A percentile compares a stretch with the other conserved stretches of the same genome.
Evolutionary conservation across 495 filamentous ascomycete genomes (phyloP).

Genomic region (Aspergillus hancockii): DNA sequence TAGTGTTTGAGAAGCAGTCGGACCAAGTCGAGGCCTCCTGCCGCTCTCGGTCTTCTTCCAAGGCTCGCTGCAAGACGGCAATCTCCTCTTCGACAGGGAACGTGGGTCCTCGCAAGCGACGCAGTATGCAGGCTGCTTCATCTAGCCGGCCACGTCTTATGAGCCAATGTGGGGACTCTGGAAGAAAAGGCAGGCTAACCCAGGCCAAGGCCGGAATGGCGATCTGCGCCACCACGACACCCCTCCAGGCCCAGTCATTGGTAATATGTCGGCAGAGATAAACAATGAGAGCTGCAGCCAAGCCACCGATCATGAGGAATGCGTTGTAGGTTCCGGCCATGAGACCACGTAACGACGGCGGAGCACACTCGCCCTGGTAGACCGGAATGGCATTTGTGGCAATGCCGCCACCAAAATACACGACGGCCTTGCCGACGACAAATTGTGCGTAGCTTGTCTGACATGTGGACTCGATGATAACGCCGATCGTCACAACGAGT

Average conservation of each 20-base stretch:
- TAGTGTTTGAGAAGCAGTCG: constrained; percentile 54
- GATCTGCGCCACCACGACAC: constrained; percentile 13
- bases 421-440: constrained; percentile 4
- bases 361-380: constrained; percentile 9
- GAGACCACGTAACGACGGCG: constrained; percentile 8
- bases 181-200: constrained; percentile 55
- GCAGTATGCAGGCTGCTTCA: constrained; percentile 32
- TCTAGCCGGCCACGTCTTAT: constrained; percentile 47
- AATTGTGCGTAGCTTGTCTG: constrained; percentile 4
- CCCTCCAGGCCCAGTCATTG: constrained; percentile 2
- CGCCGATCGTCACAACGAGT: neutral
- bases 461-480: constrained; percentile 6
- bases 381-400: constrained; percentile 10
- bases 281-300: constrained; percentile 2
- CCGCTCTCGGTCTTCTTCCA: constrained; percentile 45
- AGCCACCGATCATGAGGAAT: constrained; percentile 12
- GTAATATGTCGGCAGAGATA: constrained; percentile 10
- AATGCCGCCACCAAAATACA: constrained; percentile 10
- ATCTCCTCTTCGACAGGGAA: constrained; percentile 19
- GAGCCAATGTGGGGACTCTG: constrained; percentile 64
- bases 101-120: neutral
- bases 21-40: constrained; percentile 36
- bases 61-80: constrained; percentile 45
- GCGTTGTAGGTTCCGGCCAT: constrained; percentile 8
- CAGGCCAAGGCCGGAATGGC: constrained; percentile 41